Evolutionary conservation across 164 flowering plant genomes (phyloP).

Genomic region (Magnolia changhungtana): DNA sequence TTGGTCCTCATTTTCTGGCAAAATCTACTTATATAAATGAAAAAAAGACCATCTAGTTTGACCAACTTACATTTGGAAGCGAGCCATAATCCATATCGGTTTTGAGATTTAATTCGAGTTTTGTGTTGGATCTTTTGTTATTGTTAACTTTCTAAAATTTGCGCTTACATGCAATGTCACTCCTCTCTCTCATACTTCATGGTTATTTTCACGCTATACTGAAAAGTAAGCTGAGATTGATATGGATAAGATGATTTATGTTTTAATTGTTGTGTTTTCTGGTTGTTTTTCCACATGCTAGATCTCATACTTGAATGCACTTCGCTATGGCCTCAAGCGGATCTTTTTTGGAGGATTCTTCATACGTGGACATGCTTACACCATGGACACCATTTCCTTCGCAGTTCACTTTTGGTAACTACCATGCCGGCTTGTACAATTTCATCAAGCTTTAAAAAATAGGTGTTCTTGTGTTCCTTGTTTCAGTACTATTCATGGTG

Average conservation of each 20-base stretch:
- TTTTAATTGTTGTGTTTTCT: not conserved
- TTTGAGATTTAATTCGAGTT: no score
- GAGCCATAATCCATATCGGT: no score
- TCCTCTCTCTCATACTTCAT: no score
- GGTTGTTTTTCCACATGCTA: slow-evolving; percentile 20
- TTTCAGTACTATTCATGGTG: not conserved
- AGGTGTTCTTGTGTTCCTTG: not conserved
- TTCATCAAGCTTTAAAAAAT: not conserved
- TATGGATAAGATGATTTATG: not conserved
- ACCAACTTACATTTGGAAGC: no score
- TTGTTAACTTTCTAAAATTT: no score
- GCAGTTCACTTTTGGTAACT: slow-evolving; percentile 90
- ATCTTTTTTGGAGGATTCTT: slow-evolving; percentile 99
- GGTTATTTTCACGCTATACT: no score
- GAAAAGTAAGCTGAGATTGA: no score
- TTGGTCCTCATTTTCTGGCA: no score
- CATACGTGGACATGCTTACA: slow-evolving; percentile 96
- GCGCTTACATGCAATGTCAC: no score
- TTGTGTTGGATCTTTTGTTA: no score
- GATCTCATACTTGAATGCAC: slow-evolving; percentile 88
- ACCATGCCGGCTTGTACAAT: not conserved
- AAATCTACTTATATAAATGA: no score
- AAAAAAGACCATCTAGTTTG: no score
- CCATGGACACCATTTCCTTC: slow-evolving; percentile 98
- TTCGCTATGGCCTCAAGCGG: slow-evolving; percentile 87